Percentiles rank a stretch among this genome's conserved stretches.
Conservation (phyloP, 2,329 filamentous ascomycete genomes). For the Trichoderma lentiforme region DNA sequence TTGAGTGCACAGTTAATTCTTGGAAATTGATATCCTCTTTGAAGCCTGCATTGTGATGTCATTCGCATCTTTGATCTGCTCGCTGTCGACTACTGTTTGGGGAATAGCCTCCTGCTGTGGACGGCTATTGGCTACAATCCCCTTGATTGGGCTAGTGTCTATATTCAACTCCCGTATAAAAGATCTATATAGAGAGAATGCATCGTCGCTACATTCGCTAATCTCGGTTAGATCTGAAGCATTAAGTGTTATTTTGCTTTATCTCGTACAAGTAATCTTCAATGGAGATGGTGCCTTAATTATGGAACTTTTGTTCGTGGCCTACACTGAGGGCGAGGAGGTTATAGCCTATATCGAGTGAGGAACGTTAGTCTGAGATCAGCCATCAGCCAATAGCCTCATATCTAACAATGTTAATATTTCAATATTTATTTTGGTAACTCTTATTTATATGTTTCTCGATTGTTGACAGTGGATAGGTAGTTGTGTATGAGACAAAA, state of each 20-base stretch:
- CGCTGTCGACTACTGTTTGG: not conserved
- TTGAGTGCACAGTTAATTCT: not conserved
- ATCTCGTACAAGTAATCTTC: not conserved
- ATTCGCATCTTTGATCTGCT: not conserved
- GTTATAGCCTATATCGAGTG: not conserved
- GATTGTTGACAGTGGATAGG: not conserved
- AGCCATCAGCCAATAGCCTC: not conserved
- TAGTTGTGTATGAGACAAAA: not conserved
- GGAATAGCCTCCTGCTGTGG: not conserved
- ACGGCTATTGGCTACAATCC: not conserved
- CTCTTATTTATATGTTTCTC: not conserved
- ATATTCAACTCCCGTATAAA: not conserved
- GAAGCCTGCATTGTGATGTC: not conserved
- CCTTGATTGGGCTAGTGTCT: not conserved
- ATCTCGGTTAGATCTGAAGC: not conserved
- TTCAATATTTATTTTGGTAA: not conserved
- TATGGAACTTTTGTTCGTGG: not conserved
- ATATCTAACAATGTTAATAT: not conserved
- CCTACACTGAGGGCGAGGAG: not conserved
- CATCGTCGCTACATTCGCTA: not conserved
- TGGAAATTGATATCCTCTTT: too few species aligned
- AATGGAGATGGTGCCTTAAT: not conserved
- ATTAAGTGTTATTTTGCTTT: not conserved
- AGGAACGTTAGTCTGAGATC: not conserved
- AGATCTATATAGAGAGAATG: not conserved